Evolutionary conservation across 2,329 filamentous ascomycete species (phyloP).

Genomic region (Mycogone perniciosa): DNA sequence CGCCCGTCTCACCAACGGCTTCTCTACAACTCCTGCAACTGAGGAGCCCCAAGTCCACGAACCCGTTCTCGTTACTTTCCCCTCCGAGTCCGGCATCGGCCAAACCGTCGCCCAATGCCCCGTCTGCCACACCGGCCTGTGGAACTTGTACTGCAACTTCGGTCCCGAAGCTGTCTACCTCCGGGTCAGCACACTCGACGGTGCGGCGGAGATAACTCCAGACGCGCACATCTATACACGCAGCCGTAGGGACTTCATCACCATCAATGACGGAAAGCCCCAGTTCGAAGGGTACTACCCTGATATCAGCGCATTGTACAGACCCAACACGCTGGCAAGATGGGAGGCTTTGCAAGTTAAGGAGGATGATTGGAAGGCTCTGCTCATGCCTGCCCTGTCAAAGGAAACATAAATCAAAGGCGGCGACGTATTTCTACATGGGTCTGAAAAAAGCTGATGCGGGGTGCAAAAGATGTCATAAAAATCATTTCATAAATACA

Average conservation of each 20-base stretch:
- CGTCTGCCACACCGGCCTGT: slow-evolving; percentile 34
- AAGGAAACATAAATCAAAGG: no score
- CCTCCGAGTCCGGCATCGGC: slow-evolving; percentile 34
- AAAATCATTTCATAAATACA: neutral
- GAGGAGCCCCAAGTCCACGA: neutral
- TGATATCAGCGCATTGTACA: slow-evolving; percentile 25
- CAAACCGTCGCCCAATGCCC: slow-evolving; percentile 39
- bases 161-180: slow-evolving; percentile 31
- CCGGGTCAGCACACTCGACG: slow-evolving; percentile 39
- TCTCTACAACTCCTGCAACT: slow-evolving; percentile 6
- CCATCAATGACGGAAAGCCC: slow-evolving; percentile 29
- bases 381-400: no score
- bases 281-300: slow-evolving; percentile 32
- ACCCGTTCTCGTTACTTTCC: slow-evolving; percentile 24
- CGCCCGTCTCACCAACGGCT: slow-evolving; percentile 16
- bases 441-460: no score
- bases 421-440: no score
- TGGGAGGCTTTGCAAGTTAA: slow-evolving; percentile 20
- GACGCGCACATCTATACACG: slow-evolving; percentile 40
- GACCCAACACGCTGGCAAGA: slow-evolving; percentile 28
- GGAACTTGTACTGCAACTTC: slow-evolving; percentile 33
- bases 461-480: no score
- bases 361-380: slow-evolving; percentile 11
- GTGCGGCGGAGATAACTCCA: slow-evolving; percentile 31
- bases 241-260: slow-evolving; percentile 34